Evolutionary conservation across 2,329 filamentous ascomycete species (phyloP).

Genomic region (Pezicula neosporulosa): DNA sequence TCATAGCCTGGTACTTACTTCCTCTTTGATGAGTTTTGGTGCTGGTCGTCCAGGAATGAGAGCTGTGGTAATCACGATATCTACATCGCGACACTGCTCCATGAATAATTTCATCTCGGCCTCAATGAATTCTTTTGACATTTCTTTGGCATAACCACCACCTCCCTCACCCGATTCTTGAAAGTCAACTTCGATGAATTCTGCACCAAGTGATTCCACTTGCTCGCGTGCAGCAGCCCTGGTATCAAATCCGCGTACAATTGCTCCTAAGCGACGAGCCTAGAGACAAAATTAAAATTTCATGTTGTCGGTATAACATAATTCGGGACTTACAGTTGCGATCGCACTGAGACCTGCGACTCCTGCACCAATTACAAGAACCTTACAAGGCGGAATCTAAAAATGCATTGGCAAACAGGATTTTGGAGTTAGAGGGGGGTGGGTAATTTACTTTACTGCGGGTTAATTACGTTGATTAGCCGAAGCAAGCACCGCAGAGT

Average conservation of each 20-base stretch:
- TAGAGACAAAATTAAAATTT: constrained; percentile 19
- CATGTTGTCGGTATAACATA: background rate
- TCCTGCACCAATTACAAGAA: constrained; percentile 85
- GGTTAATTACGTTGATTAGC: background rate
- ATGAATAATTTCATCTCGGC: constrained; percentile 92
- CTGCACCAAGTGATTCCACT: constrained; percentile 84
- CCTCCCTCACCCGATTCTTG: constrained; percentile 81
- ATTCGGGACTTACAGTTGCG: constrained; percentile 52
- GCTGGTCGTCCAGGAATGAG: constrained; percentile 81
- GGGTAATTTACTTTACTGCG: constrained; percentile 1
- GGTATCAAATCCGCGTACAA: constrained; percentile 90
- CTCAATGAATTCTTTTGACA: constrained; percentile 91
- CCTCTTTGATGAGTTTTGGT: constrained; percentile 79
- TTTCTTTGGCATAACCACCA: constrained; percentile 88
- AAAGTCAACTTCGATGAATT: constrained; percentile 84
- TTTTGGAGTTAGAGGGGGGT: background rate
- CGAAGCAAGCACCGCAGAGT: background rate
- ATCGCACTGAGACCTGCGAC: constrained; percentile 88
- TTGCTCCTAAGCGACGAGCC: constrained; percentile 81
- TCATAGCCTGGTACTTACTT: constrained; percentile 31
- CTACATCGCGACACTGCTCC: constrained; percentile 81
- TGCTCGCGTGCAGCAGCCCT: constrained; percentile 83
- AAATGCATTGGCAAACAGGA: constrained; percentile 21
- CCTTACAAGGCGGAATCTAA: constrained; percentile 84
- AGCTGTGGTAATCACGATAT: constrained; percentile 92